Conservation (phyloP, 345 rosid genomes). For the Gynandropsis gynandra region DNA sequence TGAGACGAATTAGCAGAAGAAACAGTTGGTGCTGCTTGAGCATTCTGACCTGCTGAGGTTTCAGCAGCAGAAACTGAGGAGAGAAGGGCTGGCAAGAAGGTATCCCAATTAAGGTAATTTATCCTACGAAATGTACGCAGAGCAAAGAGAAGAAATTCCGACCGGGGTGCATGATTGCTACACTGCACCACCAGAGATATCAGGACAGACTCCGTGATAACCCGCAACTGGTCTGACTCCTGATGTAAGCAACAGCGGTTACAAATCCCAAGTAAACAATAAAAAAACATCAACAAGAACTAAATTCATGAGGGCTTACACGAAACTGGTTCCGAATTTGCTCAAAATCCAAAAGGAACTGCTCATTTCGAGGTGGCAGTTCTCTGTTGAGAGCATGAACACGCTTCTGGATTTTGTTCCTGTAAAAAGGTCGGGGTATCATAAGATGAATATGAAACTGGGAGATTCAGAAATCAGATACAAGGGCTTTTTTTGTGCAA, state of each 20-base stretch:
- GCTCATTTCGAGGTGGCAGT: constrained; percentile 86
- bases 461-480: background rate
- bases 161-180: constrained; percentile 76
- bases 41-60: constrained; percentile 47
- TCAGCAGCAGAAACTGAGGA: constrained; percentile 78
- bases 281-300: background rate
- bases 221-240: constrained; percentile 85
- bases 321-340: constrained; percentile 68
- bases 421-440: constrained; percentile 17
- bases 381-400: constrained; percentile 75
- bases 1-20: constrained; percentile 57
- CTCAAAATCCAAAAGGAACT: constrained; percentile 78
- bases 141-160: constrained; percentile 91
- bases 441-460: background rate
- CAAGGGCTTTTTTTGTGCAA: background rate
- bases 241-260: constrained; percentile 16
- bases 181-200: constrained; percentile 73
- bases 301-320: constrained; percentile 31
- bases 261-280: constrained; percentile 3
- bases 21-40: constrained; percentile 46
- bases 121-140: constrained; percentile 60
- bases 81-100: constrained; percentile 71
- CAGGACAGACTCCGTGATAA: constrained; percentile 72
- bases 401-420: constrained; percentile 89
- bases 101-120: constrained; percentile 87